Evolutionary conservation across 768 basidiomycete species (phyloP).

Genomic region (Coprinopsis cinerea): DNA sequence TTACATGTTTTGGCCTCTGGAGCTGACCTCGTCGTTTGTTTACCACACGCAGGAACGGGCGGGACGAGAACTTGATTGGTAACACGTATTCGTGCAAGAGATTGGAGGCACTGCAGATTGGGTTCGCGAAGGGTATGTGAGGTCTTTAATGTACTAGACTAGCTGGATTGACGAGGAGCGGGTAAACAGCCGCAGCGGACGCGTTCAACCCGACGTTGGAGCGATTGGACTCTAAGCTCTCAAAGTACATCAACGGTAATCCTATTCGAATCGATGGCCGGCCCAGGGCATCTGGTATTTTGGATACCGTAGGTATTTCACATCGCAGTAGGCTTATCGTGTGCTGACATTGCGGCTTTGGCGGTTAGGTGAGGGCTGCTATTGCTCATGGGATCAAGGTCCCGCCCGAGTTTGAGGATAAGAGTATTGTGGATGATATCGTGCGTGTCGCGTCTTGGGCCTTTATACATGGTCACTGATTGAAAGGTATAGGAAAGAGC

Average conservation of each 20-base stretch:
- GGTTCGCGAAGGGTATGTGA: conserved; percentile 57
- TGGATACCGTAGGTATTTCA: conserved; percentile 26
- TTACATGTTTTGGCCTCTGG: neutral
- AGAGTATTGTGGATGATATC: conserved; percentile 49
- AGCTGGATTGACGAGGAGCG: neutral
- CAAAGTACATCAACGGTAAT: conserved; percentile 61
- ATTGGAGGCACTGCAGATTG: conserved; percentile 52
- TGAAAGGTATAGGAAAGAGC: conserved; percentile 64
- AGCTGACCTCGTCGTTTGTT: neutral
- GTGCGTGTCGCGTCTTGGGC: conserved; percentile 27
- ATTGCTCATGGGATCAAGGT: conserved; percentile 66
- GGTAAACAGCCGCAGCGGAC: conserved; percentile 52
- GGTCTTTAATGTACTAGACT: neutral
- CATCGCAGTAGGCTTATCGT: neutral
- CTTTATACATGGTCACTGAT: neutral
- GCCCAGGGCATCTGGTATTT: conserved; percentile 67
- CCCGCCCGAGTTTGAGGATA: conserved; percentile 68
- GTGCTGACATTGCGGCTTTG: neutral
- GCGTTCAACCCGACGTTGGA: conserved; percentile 58
- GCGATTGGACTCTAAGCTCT: conserved; percentile 58
- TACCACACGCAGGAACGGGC: conserved; percentile 62
- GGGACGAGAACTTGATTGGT: conserved; percentile 67
- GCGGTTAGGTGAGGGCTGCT: conserved; percentile 54
- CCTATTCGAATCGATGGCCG: conserved; percentile 71
- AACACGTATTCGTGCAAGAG: conserved; percentile 67